A percentile compares a stretch with the other conserved stretches of the same genome.
Conservation (phyloP, 768 basidiomycete species). For the Tephrocybe sp. region DNA sequence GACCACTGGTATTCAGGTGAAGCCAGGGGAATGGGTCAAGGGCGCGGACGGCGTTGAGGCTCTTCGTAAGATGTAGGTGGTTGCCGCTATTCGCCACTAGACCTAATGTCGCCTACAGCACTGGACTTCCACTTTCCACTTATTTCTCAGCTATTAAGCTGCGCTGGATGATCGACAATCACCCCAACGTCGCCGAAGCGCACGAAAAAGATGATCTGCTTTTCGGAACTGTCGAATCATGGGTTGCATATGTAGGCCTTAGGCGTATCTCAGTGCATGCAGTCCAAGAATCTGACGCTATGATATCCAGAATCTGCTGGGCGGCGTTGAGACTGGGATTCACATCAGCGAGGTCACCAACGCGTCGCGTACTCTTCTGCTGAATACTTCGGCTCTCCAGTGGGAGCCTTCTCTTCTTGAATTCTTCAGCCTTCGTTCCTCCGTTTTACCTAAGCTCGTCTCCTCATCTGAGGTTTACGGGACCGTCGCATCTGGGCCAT, state of each 20-base stretch:
- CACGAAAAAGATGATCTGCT: conserved; percentile 78
- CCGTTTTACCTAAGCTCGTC: conserved; percentile 82
- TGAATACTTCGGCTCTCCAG: conserved; percentile 75
- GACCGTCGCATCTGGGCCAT: conserved; percentile 58
- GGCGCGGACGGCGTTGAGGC: conserved; percentile 67
- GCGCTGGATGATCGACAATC: conserved; percentile 94
- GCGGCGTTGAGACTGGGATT: conserved; percentile 62
- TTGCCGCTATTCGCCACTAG: neutral
- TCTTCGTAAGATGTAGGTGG: conserved; percentile 63
- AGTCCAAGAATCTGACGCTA: conserved; percentile 10
- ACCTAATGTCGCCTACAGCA: conserved; percentile 41
- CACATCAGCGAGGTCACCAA: conserved; percentile 95
- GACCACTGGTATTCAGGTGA: conserved; percentile 71
- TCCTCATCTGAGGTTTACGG: conserved; percentile 95
- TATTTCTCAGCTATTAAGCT: conserved; percentile 98
- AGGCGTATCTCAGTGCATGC: neutral
- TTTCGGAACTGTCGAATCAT: conserved; percentile 96
- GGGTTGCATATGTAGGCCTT: conserved; percentile 79
- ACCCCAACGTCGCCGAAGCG: conserved; percentile 70
- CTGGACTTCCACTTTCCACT: conserved; percentile 92
- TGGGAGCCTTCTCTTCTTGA: conserved; percentile 84
- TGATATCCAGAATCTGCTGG: conserved; percentile 68
- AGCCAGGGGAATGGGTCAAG: conserved; percentile 62
- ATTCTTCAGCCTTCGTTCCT: conserved; percentile 81
- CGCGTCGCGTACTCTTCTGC: conserved; percentile 91